Conservation (phyloP, 805 yeast genomes). For the Pichia californica region DNA sequence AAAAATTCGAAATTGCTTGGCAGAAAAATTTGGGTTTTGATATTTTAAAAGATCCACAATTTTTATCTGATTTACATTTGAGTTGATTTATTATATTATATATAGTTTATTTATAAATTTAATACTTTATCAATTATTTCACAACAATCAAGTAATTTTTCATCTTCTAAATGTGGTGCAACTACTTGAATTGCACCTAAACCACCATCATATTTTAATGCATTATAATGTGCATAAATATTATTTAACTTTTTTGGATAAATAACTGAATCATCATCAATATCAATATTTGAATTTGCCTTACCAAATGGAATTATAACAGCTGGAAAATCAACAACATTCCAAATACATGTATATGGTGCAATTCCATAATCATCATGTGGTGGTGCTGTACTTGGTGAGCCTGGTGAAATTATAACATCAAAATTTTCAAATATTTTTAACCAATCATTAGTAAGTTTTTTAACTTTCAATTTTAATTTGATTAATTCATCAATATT, state of each 20-base stretch:
- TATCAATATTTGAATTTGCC: conserved; percentile 40
- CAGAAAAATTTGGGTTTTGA: neutral
- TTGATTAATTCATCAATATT: conserved; percentile 51
- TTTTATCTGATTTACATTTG: neutral
- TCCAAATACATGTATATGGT: conserved; percentile 63
- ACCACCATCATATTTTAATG: conserved; percentile 40
- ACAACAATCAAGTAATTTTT: conserved; percentile 40
- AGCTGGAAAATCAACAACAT: conserved; percentile 64
- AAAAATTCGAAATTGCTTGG: neutral
- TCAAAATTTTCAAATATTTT: conserved; percentile 47
- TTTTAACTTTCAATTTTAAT: conserved; percentile 50
- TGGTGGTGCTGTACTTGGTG: conserved; percentile 62
- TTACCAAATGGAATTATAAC: conserved; percentile 54
- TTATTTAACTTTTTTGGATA: neutral
- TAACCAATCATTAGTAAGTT: conserved; percentile 47
- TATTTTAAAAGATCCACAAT: neutral
- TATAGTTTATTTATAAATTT: neutral
- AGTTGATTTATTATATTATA: neutral
- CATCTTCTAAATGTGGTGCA: conserved; percentile 43
- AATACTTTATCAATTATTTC: conserved; percentile 23
- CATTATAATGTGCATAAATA: conserved; percentile 21
- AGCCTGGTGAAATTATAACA: conserved; percentile 59
- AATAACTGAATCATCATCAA: conserved; percentile 2
- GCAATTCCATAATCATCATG: conserved; percentile 39
- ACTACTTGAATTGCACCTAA: conserved; percentile 40